phyloP scores from a whole-genome alignment of 2,329 filamentous ascomycete genomes.

The Fusarium hostae region DNA sequence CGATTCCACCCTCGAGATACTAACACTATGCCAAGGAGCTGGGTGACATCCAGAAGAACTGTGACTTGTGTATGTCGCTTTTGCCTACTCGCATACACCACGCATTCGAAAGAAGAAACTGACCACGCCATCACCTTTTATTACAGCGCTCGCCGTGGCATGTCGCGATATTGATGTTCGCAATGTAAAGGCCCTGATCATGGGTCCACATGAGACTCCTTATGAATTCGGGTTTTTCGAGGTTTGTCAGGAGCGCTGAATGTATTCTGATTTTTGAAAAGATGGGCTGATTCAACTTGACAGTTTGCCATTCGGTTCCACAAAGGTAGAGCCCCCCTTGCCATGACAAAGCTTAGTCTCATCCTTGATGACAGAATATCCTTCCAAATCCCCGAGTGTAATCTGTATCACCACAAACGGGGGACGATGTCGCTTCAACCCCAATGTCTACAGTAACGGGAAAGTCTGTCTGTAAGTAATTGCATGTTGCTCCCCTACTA shows the following conservation, averaged over 20 bases:
- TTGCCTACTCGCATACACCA: neutral
- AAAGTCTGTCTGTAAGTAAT: conserved; percentile 87
- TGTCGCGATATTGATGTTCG: conserved; percentile 90
- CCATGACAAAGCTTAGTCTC: conserved; percentile 15
- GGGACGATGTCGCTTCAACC: conserved; percentile 92
- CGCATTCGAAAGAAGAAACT: neutral
- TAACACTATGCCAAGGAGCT: conserved; percentile 71
- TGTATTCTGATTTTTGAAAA: neutral
- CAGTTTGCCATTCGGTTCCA: conserved; percentile 83
- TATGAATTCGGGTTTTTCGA: conserved; percentile 99
- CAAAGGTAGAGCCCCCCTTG: conserved; percentile 63
- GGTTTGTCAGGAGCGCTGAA: conserved; percentile 60
- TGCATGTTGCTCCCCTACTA: neutral
- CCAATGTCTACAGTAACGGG: conserved; percentile 92
- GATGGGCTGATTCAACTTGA: conserved; percentile 1
- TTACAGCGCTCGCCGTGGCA: conserved; percentile 82
- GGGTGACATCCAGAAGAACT: conserved; percentile 82
- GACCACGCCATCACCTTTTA: neutral
- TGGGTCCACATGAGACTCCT: conserved; percentile 92
- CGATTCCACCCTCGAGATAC: conserved; percentile 24
- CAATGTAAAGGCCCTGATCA: conserved; percentile 85
- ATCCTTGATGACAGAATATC: conserved; percentile 75
- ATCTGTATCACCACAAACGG: conserved; percentile 85
- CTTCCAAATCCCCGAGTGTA: conserved; percentile 71
- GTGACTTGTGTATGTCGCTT: conserved; percentile 78